phyloP scores from a whole-genome alignment of 768 basidiomycete species.

The Cantharellus cinnabarinus region DNA sequence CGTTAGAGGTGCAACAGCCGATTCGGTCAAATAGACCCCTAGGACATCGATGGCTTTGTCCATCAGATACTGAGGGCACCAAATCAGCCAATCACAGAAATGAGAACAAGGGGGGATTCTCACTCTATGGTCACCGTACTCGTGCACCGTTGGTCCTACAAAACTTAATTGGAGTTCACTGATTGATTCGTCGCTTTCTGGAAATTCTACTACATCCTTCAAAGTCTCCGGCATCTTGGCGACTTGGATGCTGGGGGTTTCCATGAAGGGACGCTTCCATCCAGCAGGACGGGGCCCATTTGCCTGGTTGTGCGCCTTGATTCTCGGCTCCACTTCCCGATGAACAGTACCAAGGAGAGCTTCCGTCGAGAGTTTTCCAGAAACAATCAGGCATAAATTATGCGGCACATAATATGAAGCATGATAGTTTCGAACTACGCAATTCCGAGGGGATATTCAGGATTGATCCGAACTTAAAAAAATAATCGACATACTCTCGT shows the following conservation, averaged over 20 bases:
- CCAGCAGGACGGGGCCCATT: constrained; percentile 47
- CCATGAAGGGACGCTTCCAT: constrained; percentile 90
- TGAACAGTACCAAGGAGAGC: constrained; percentile 70
- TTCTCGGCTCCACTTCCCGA: constrained; percentile 59
- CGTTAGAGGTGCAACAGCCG: constrained; percentile 28
- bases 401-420: constrained; percentile 80
- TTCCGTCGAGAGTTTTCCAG: constrained; percentile 61
- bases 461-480: neutral
- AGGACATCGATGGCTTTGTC: constrained; percentile 64
- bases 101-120: constrained; percentile 7
- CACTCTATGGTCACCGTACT: constrained; percentile 55
- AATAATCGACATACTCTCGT: constrained; percentile 43
- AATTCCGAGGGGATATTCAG: neutral
- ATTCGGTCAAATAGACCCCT: constrained; percentile 74
- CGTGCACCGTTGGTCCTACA: constrained; percentile 53
- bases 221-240: constrained; percentile 30
- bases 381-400: constrained; percentile 74
- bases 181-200: constrained; percentile 88
- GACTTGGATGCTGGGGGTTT: constrained; percentile 55
- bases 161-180: constrained; percentile 68
- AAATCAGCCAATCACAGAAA: constrained; percentile 4
- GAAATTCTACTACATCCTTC: constrained; percentile 67
- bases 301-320: constrained; percentile 55
- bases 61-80: neutral
- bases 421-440: constrained; percentile 73